Percentiles rank a stretch among this genome's conserved stretches.
phyloP scores from a whole-genome alignment of 306 rosid species.

The Cucurbita pepo region DNA sequence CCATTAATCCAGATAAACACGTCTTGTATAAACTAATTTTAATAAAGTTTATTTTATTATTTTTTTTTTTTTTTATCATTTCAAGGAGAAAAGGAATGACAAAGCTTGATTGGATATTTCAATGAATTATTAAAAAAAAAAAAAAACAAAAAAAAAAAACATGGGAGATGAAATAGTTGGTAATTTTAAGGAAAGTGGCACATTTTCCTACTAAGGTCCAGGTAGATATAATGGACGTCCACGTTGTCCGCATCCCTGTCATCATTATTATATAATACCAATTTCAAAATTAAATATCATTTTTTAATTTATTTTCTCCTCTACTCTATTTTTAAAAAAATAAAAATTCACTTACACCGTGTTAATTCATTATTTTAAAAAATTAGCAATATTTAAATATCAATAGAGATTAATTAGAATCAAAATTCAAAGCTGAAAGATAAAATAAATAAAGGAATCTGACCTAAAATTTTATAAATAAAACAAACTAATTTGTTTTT shows the following conservation, averaged over 20 bases:
- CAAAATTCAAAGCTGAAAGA: too few relatives aligned
- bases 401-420: too few relatives aligned
- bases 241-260: conserved; percentile 2
- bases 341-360: too few relatives aligned
- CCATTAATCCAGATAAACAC: too few relatives aligned
- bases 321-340: too few relatives aligned
- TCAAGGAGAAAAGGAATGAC: background rate
- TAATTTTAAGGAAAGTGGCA: background rate
- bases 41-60: too few relatives aligned
- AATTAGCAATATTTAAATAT: too few relatives aligned
- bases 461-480: too few relatives aligned
- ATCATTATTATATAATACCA: background rate
- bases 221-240: background rate
- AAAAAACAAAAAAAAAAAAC: background rate
- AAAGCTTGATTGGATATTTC: background rate
- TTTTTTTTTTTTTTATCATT: background rate
- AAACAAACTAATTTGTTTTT: too few relatives aligned
- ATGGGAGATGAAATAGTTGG: background rate
- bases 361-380: too few relatives aligned
- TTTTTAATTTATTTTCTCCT: too few relatives aligned
- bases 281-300: background rate
- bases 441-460: too few relatives aligned
- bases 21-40: background rate
- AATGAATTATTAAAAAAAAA: background rate
- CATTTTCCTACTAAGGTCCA: background rate